These are phyloP conservation scores for Diaporthe velutina DNA, from an alignment of 2,329 filamentous ascomycete genomes.

Conservation along the genomic window DNA sequence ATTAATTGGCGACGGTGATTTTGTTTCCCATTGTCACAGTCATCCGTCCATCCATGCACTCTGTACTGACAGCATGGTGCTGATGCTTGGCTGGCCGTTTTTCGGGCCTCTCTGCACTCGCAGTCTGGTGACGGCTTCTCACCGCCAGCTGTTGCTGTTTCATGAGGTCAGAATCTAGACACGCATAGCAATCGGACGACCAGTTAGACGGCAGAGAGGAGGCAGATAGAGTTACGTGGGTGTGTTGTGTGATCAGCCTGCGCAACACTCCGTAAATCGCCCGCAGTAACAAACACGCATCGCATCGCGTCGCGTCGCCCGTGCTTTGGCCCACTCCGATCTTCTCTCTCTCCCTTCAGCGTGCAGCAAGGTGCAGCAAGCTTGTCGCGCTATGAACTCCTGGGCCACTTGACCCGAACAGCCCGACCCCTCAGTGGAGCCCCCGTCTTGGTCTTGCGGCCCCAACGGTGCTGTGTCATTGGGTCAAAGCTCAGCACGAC, in stretches of 20 bases:
- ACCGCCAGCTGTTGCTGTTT: conserved; percentile 30
- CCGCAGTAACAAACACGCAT: conserved; percentile 8
- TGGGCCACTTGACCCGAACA: conserved; percentile 28
- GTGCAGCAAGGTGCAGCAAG: conserved; percentile 28
- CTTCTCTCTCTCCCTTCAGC: not conserved
- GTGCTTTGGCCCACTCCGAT: not conserved
- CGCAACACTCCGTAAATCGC: not conserved
- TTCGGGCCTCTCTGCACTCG: not conserved
- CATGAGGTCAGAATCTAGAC: conserved; percentile 16
- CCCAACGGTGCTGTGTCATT: conserved; percentile 17
- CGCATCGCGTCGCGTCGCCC: conserved; percentile 12
- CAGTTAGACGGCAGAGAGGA: not conserved
- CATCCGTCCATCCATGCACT: not conserved
- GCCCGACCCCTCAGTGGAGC: conserved; percentile 32
- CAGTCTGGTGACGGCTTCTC: not conserved
- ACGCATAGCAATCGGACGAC: not conserved
- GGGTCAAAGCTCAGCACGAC: conserved; percentile 30
- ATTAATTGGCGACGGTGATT: conserved; percentile 1
- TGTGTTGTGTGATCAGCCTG: conserved; percentile 6
- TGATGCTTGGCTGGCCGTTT: conserved; percentile 27
- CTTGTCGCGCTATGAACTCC: conserved; percentile 22
- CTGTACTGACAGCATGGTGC: not conserved
- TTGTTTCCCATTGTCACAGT: not conserved
- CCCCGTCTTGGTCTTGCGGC: not conserved
- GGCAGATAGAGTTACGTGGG: conserved; percentile 21